These are phyloP conservation scores for Phytophthora uliginosa DNA, from an alignment of 352 stramenopile genomes.

Conservation along the genomic window DNA sequence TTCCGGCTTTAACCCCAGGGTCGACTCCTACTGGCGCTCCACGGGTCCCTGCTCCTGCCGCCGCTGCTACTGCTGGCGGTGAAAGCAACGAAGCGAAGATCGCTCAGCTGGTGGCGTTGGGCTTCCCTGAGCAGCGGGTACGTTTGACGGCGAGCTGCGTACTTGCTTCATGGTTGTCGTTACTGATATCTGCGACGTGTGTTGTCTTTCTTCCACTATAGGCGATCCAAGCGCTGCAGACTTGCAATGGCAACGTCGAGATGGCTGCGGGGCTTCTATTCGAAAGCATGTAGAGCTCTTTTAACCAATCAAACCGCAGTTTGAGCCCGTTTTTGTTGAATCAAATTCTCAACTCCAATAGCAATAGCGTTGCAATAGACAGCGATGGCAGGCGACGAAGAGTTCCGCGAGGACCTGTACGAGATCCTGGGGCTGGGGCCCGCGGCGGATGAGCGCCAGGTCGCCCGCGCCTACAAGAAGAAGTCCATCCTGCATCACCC, in stretches of 20 bases:
- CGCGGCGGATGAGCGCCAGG: conserved; percentile 69
- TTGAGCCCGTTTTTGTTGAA: conserved; percentile 29
- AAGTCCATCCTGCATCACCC: conserved; percentile 84
- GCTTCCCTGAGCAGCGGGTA: conserved; percentile 73
- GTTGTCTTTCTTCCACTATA: conserved; percentile 39
- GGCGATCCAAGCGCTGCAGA: conserved; percentile 70
- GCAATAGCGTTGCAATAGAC: background rate
- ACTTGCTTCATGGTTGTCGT: background rate
- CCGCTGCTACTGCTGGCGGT: conserved; percentile 23
- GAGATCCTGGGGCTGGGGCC: conserved; percentile 80
- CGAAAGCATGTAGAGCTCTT: conserved; percentile 58
- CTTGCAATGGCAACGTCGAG: conserved; percentile 85
- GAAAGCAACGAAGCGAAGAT: conserved; percentile 64
- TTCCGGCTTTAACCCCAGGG: conserved; percentile 38
- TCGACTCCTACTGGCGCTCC: conserved; percentile 19
- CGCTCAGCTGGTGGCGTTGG: conserved; percentile 67
- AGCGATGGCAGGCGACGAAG: conserved; percentile 45
- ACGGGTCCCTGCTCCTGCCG: conserved; percentile 24
- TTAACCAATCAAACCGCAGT: conserved; percentile 27
- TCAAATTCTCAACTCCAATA: conserved; percentile 11
- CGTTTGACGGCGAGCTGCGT: background rate
- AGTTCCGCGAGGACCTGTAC: conserved; percentile 72
- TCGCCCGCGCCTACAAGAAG: conserved; percentile 88
- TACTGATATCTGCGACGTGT: conserved; percentile 29
- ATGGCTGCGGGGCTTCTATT: conserved; percentile 87